These are phyloP conservation scores for Stevia rebaudiana DNA, from an alignment of 140 eudicot species.

Conservation along the genomic window DNA sequence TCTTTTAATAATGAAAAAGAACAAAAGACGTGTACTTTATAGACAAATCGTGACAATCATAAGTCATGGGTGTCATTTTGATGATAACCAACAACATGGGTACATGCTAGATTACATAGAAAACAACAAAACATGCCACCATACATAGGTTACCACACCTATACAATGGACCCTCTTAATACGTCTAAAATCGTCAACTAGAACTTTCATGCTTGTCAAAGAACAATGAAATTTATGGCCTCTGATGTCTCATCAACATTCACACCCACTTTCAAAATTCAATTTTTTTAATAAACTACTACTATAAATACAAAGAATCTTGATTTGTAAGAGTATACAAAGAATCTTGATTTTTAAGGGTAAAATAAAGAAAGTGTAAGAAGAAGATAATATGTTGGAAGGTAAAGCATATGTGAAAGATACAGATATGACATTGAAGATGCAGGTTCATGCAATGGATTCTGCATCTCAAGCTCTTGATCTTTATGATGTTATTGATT, in stretches of 20 bases:
- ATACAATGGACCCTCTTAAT: constrained; percentile 17
- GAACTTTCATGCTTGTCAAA: constrained; percentile 23
- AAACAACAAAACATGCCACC: constrained; percentile 34
- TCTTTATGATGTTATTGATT: constrained; percentile 57
- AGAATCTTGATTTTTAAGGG: constrained; percentile 16
- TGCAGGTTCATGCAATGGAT: constrained; percentile 67
- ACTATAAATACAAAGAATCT: constrained; percentile 22
- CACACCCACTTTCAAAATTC: constrained; percentile 6
- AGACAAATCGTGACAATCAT: constrained; percentile 24
- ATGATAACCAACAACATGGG: constrained; percentile 28
- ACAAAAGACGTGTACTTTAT: constrained; percentile 7
- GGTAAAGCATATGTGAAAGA: constrained; percentile 47
- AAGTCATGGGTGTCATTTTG: constrained; percentile 32
- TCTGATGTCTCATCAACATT: constrained; percentile 23
- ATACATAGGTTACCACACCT: constrained; percentile 17
- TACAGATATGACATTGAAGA: constrained; percentile 62
- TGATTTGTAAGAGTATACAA: constrained; percentile 7
- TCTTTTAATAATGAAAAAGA: background rate
- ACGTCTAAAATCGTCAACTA: constrained; percentile 20
- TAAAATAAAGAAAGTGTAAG: constrained; percentile 1
- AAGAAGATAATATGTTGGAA: constrained; percentile 34
- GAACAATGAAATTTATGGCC: constrained; percentile 30
- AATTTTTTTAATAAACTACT: background rate
- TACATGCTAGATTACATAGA: constrained; percentile 15
- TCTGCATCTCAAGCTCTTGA: constrained; percentile 72